Percentiles rank a stretch among this genome's conserved stretches.
phyloP scores from a whole-genome alignment of 257 asterid genomes.

The Ophiorrhiza pumila region DNA sequence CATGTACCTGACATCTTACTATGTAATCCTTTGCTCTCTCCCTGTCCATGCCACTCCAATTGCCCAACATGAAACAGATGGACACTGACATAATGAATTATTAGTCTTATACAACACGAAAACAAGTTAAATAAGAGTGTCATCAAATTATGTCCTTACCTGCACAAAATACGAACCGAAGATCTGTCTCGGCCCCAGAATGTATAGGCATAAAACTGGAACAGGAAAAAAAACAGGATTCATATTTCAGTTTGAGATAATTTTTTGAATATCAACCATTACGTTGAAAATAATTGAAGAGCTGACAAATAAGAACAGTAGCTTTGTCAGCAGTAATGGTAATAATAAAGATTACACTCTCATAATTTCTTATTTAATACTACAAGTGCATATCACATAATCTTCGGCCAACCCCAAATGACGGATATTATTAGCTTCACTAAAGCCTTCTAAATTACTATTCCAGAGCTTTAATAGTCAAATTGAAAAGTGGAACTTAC shows the following conservation, averaged over 20 bases:
- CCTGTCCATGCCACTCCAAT: slow-evolving; percentile 88
- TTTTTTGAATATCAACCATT: neutral
- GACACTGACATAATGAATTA: slow-evolving; percentile 54
- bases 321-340: neutral
- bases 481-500: slow-evolving; percentile 31
- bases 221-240: slow-evolving; percentile 16
- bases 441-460: neutral
- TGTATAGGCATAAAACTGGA: slow-evolving; percentile 91
- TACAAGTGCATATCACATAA: neutral
- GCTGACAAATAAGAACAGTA: neutral
- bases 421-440: neutral
- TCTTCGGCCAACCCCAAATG: neutral
- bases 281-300: neutral
- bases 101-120: slow-evolving; percentile 17
- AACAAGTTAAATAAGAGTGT: slow-evolving; percentile 15
- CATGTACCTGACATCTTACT: slow-evolving; percentile 67
- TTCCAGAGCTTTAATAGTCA: neutral
- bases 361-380: neutral
- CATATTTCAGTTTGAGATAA: slow-evolving; percentile 16
- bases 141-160: slow-evolving; percentile 38
- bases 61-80: slow-evolving; percentile 72
- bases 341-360: neutral
- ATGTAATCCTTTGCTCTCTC: slow-evolving; percentile 83
- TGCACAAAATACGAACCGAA: slow-evolving; percentile 92
- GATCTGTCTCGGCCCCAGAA: slow-evolving; percentile 93